Evolutionary conservation across 805 yeast genomes (phyloP).

Genomic region (Pichia deserticola): DNA sequence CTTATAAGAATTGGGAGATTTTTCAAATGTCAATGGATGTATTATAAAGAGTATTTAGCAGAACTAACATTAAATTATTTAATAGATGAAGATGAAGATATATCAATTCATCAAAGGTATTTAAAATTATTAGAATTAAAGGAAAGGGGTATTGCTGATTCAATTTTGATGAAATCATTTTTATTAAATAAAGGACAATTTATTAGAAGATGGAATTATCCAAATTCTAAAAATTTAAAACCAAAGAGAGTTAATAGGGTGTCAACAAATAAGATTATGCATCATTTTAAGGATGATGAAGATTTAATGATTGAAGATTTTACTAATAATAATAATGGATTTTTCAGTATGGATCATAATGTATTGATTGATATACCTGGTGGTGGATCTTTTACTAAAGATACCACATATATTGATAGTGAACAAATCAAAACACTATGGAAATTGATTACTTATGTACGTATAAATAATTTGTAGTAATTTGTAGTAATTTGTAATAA

Average conservation of each 20-base stretch:
- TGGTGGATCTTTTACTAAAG: neutral
- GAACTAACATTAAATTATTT: neutral
- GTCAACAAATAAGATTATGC: neutral
- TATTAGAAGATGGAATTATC: slow-evolving; percentile 2
- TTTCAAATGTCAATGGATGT: neutral
- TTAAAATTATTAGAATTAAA: neutral
- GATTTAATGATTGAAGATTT: slow-evolving; percentile 1
- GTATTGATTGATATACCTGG: too few species aligned
- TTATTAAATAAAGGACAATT: slow-evolving; percentile 4
- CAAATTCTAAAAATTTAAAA: neutral
- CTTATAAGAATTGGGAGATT: slow-evolving; percentile 5
- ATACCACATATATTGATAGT: neutral
- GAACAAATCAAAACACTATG: neutral
- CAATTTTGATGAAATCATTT: neutral
- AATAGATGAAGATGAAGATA: neutral
- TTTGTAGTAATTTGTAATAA: too few species aligned
- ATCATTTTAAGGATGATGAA: neutral
- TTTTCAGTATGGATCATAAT: slow-evolving; percentile 2
- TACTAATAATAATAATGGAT: neutral
- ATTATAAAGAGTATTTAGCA: slow-evolving; percentile 1
- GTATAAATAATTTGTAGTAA: too few species aligned
- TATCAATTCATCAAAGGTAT: slow-evolving; percentile 1
- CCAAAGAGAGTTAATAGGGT: neutral
- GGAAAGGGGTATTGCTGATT: neutral
- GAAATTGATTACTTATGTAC: too few species aligned